phyloP scores from a whole-genome alignment of 2,329 filamentous ascomycete genomes.

The Colletotrichum sp. region DNA sequence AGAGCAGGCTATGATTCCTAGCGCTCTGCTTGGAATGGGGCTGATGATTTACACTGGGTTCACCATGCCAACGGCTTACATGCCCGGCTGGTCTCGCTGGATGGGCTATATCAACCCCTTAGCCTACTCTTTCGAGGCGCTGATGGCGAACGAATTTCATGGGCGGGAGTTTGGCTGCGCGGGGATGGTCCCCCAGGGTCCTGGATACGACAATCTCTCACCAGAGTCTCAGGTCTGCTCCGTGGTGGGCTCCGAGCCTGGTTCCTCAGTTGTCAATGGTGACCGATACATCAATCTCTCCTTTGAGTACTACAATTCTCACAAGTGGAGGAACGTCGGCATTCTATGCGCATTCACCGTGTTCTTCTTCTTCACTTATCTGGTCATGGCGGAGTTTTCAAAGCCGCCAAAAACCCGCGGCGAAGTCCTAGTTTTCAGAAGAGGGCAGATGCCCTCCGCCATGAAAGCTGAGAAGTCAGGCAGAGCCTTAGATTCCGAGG shows the following conservation, averaged over 20 bases:
- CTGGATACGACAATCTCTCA: background rate
- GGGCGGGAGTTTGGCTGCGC: conserved; percentile 35
- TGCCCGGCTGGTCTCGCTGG: conserved; percentile 53
- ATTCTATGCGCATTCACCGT: conserved; percentile 60
- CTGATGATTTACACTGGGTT: conserved; percentile 55
- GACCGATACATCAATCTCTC: background rate
- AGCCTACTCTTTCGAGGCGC: conserved; percentile 67
- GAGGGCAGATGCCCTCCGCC: conserved; percentile 59
- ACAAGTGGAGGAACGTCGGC: conserved; percentile 48
- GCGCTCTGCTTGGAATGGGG: conserved; percentile 53
- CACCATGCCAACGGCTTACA: conserved; percentile 37
- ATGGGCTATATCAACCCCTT: conserved; percentile 56
- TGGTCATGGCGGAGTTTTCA: conserved; percentile 55
- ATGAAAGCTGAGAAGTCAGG: conserved; percentile 50
- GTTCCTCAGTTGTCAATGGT: background rate
- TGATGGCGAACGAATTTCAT: conserved; percentile 68
- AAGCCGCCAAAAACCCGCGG: conserved; percentile 49
- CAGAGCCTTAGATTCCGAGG: conserved; percentile 37
- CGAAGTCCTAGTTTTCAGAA: conserved; percentile 60
- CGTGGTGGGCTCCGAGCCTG: background rate
- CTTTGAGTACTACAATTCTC: background rate
- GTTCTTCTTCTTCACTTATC: conserved; percentile 56
- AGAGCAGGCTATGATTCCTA: conserved; percentile 49
- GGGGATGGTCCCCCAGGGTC: background rate
- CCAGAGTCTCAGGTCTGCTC: background rate